Percentiles rank a stretch among this genome's conserved stretches.
These are phyloP conservation scores for Pythium guiyangense DNA, from an alignment of 352 stramenopile genomes.

Conservation along the genomic window DNA sequence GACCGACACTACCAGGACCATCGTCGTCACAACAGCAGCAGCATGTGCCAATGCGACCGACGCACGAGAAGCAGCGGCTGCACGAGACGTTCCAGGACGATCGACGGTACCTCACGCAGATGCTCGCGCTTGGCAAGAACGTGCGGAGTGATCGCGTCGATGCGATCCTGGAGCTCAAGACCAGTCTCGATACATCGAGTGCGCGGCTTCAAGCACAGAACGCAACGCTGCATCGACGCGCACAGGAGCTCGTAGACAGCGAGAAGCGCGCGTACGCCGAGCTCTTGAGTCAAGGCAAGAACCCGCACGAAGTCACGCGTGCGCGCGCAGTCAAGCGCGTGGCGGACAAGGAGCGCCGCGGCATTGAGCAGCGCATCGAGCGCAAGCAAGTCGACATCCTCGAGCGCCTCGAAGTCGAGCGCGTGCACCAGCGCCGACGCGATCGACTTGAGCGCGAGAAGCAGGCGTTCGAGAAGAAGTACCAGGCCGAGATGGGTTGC, in stretches of 20 bases:
- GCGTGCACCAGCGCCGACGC: constrained; percentile 25
- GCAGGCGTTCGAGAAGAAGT: constrained; percentile 54
- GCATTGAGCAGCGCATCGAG: constrained; percentile 48
- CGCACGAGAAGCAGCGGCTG: constrained; percentile 30
- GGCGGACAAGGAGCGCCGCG: constrained; percentile 26
- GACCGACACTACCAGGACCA: too few relatives aligned
- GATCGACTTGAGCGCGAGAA: constrained; percentile 36
- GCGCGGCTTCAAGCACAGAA: constrained; percentile 44
- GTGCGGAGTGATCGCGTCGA: constrained; percentile 35
- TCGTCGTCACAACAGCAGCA: too few relatives aligned
- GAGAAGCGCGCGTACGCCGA: constrained; percentile 40
- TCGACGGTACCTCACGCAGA: constrained; percentile 38
- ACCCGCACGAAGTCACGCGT: constrained; percentile 73
- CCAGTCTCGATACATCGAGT: constrained; percentile 41
- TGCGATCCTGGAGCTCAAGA: constrained; percentile 58
- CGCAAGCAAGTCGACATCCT: constrained; percentile 50
- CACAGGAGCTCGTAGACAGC: constrained; percentile 20
- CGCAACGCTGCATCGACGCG: constrained; percentile 21
- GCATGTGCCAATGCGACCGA: constrained; percentile 11
- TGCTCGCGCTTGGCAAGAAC: constrained; percentile 26
- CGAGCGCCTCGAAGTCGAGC: constrained; percentile 46
- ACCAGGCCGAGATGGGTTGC: constrained; percentile 66
- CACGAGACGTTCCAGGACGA: constrained; percentile 47
- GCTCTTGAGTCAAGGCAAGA: constrained; percentile 62
- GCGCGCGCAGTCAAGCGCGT: constrained; percentile 31